These are phyloP conservation scores for Priceomyces haplophilus DNA, from an alignment of 805 yeast genomes.

Conservation along the genomic window DNA sequence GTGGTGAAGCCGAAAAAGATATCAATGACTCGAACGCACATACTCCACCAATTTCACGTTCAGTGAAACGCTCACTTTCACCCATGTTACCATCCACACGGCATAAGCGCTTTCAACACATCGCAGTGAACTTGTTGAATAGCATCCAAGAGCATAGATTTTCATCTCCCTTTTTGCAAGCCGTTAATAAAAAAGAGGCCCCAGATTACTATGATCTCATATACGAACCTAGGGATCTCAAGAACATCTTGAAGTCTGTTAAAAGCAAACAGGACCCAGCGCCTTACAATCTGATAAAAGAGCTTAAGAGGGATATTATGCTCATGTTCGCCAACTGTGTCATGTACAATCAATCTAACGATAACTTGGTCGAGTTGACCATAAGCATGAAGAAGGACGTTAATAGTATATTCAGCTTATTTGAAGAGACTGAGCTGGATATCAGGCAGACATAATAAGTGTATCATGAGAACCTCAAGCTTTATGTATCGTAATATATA, in stretches of 20 bases:
- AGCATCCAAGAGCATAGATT: slow-evolving; percentile 68
- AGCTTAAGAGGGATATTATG: slow-evolving; percentile 65
- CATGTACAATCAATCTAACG: slow-evolving; percentile 70
- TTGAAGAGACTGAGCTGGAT: slow-evolving; percentile 50
- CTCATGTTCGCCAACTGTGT: slow-evolving; percentile 81
- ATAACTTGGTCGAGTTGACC: slow-evolving; percentile 60
- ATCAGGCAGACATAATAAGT: slow-evolving; percentile 7
- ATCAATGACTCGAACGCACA: background rate
- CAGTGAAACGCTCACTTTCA: slow-evolving; percentile 16
- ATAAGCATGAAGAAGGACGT: slow-evolving; percentile 70
- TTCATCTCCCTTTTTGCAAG: slow-evolving; percentile 70
- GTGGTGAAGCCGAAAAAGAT: background rate
- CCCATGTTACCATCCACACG: slow-evolving; percentile 17
- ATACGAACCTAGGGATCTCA: slow-evolving; percentile 64
- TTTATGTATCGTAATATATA: too few relatives aligned
- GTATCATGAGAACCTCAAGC: background rate
- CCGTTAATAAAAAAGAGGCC: slow-evolving; percentile 66
- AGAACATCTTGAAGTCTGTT: slow-evolving; percentile 55
- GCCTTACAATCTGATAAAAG: slow-evolving; percentile 51
- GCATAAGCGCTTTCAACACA: slow-evolving; percentile 56
- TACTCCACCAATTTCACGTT: background rate
- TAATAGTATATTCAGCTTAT: slow-evolving; percentile 51
- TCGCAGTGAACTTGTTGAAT: slow-evolving; percentile 59
- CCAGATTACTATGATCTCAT: slow-evolving; percentile 65
- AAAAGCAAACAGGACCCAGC: slow-evolving; percentile 39